phyloP scores from a whole-genome alignment of 1,284 basidiomycete species.

The Prillingera fragicola region DNA sequence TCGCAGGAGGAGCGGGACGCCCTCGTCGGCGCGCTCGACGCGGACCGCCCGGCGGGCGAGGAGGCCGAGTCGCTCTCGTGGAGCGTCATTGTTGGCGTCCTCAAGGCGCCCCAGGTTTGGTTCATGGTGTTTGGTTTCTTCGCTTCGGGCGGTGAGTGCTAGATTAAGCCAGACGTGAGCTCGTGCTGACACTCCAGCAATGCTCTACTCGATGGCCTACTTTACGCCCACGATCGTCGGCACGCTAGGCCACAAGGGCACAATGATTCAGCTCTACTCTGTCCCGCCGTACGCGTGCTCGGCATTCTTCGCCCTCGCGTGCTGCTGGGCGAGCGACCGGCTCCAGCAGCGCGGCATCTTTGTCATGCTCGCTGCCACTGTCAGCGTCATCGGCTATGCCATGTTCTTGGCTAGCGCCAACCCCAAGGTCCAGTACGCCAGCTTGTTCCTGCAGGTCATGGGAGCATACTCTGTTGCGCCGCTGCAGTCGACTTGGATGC shows the following conservation, averaged over 20 bases:
- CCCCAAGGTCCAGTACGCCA: conserved; percentile 22
- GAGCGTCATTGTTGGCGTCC: conserved; percentile 48
- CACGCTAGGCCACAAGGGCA: conserved; percentile 50
- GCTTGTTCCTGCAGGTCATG: conserved; percentile 41
- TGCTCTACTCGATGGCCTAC: conserved; percentile 54
- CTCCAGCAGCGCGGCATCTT: conserved; percentile 52
- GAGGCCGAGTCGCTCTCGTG: conserved; percentile 51
- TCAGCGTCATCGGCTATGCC: conserved; percentile 36
- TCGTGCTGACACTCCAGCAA: conserved; percentile 1
- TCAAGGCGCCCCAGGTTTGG: conserved; percentile 26
- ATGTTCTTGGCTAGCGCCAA: conserved; percentile 32
- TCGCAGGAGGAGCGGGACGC: conserved; percentile 49
- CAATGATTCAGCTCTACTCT: conserved; percentile 47
- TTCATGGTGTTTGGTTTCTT: conserved; percentile 27
- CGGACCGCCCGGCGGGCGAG: conserved; percentile 16
- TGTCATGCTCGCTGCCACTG: conserved; percentile 26
- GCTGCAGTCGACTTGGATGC: conserved; percentile 34
- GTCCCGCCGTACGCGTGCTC: conserved; percentile 56
- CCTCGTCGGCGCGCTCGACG: conserved; percentile 34
- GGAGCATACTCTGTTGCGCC: conserved; percentile 38
- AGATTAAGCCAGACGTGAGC: background rate
- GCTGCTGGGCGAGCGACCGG: conserved; percentile 56
- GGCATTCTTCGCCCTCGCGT: conserved; percentile 51
- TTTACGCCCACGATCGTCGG: conserved; percentile 47
- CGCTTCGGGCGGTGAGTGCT: conserved; percentile 12